Evolutionary conservation across 768 basidiomycete genomes (phyloP), one percentile per base, ranked within the genome.

Genomic region (Russula sp.): DNA sequence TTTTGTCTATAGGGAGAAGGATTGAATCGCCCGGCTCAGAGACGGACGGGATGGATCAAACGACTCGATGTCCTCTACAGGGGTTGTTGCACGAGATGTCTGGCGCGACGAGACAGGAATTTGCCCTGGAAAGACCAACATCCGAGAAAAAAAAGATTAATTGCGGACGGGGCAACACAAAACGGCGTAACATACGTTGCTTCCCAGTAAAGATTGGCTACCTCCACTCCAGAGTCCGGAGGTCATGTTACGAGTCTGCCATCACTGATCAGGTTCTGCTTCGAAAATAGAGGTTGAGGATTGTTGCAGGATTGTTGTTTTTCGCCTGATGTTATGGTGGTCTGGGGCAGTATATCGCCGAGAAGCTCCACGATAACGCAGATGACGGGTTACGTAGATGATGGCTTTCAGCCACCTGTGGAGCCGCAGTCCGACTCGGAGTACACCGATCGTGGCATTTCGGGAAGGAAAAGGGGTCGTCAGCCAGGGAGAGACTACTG

Each of bases 1-100:
- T 64, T 16, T 74, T 52, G 28, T 56, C 18, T 14, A 74, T 64
- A 9, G 70, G 59, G 58, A 81, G 61, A 5, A 78, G 66, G 10
- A 65, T 30, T 9, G 59, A 65, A 18, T 67, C n/a, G n/a, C 13
- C 28, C 46, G 46, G 40, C 16, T 52, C 32, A 57, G 38, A 7
- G 59, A 51, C 11, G 66, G 48, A 2, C 14, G 52, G n/a, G 49
- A 53, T 20, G 66, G 66, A 24, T 65, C 58, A 30, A 61, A 65
- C 10, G 49, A 28, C 14, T 66, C 59, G 24, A 20, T 13, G n/a
- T 48, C 34, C 7, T 49, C 30, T 13, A 51, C 5, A 24, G 63
- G 54, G 1, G 54, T 48, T 11, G 54, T 2, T 18, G 54, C n/a
- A 2, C 63, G 63, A 36, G 54, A 54, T 2, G 32, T 0, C 24